Evolutionary conservation across 2,329 filamentous ascomycete species (phyloP).

Genomic region (Seiridium cupressi): DNA sequence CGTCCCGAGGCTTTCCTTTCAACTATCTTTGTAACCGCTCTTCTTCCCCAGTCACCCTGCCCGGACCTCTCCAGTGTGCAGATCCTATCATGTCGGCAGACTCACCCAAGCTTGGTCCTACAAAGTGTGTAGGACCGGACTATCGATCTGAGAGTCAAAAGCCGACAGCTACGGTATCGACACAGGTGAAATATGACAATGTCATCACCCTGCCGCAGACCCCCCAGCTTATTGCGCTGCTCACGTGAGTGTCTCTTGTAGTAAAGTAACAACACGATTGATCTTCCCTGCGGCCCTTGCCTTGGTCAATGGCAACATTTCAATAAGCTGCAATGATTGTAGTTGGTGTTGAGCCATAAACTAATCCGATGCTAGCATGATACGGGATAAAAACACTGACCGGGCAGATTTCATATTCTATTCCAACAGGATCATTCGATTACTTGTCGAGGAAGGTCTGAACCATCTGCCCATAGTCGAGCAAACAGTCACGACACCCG

Average conservation of each 20-base stretch:
- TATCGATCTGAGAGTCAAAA: conserved; percentile 77
- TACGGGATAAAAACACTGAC: conserved; percentile 84
- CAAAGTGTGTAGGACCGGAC: conserved; percentile 73
- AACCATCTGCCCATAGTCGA: conserved; percentile 93
- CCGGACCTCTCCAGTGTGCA: neutral
- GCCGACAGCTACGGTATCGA: conserved; percentile 86
- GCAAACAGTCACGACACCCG: conserved; percentile 85
- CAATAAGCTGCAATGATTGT: too few species aligned
- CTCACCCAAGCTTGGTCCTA: conserved; percentile 36
- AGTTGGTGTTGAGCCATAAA: neutral
- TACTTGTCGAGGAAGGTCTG: conserved; percentile 93
- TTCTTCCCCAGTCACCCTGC: neutral
- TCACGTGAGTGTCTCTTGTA: conserved; percentile 71
- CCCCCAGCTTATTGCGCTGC: conserved; percentile 91
- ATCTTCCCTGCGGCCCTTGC: too few species aligned
- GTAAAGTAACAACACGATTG: too few species aligned
- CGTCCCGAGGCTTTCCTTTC: too few species aligned
- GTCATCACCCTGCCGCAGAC: conserved; percentile 90
- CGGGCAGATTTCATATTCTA: conserved; percentile 99
- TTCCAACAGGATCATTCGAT: conserved; percentile 94
- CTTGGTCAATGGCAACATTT: too few species aligned
- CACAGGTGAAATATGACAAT: conserved; percentile 76
- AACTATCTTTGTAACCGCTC: too few species aligned
- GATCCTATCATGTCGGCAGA: neutral
- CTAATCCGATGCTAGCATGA: conserved; percentile 64